Evolutionary conservation across 2,329 filamentous ascomycete species (phyloP), one percentile per base, ranked within the genome.

Genomic region (Ascochyta pisi): DNA sequence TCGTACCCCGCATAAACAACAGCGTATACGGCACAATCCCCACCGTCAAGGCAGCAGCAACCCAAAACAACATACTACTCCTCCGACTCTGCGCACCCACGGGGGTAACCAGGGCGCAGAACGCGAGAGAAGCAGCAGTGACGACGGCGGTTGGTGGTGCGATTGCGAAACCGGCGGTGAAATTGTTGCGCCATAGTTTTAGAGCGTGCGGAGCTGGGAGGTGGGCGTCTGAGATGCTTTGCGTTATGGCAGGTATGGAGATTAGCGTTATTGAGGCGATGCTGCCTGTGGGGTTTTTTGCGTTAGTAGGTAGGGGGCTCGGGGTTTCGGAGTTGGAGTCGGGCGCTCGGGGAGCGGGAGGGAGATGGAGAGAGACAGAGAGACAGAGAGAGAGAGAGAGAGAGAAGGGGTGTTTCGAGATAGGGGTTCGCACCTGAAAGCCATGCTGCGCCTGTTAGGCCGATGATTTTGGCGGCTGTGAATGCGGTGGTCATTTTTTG

Each of bases 21-120:
- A 48, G 19, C 16, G 50, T 54, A 8, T 38, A 54, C 8, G 50
- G 50, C 3, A 54, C 50, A 31, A 54, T 54, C 12, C 22, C 9
- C 5, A 48, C 19, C 1, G 50, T 48, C 31, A 48, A 10, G 5
- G 24, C 31, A 1, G 50, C 44, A 1, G 38, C 33, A 4, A 39
- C n/a, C n/a, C 24, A 48, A 39, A 43, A 48, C 23, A 43, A 19
- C 16, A 16, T 1, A 16, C 16, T 16, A 16, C 16, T 16, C 16
- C 16, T 16, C 16, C 16, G 16, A 4, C 27, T 26, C 12, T 5
- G 26, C 1, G 5, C 2, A 3, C 37, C 29, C 3, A 12, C 27
- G 1, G 9, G 1, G 5, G 43, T 7, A 10, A 1, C 7, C 2
- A 43, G 48, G 3, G 38, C 50, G 10, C 31, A 42, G 8, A 26